These are phyloP conservation scores for Teunomyces panamensis DNA, from an alignment of 805 yeast species.

Conservation along the genomic window DNA sequence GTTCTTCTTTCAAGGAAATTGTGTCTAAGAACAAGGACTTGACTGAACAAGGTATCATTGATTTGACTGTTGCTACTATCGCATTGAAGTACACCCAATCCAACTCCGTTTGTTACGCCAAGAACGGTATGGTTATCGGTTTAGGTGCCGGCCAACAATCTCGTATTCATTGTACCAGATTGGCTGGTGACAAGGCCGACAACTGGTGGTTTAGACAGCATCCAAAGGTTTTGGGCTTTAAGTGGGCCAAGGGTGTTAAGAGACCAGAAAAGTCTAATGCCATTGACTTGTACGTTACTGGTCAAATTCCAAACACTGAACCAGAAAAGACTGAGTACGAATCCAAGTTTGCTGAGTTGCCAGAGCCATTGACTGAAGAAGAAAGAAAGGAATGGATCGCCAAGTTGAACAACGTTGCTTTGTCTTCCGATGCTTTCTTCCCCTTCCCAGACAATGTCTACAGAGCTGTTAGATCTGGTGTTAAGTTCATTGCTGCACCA, in stretches of 20 bases:
- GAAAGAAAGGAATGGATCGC: conserved; percentile 88
- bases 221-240: conserved; percentile 85
- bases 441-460: conserved; percentile 99
- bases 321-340: conserved; percentile 94
- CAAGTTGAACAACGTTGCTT: conserved; percentile 80
- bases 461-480: conserved; percentile 97
- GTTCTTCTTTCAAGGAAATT: conserved; percentile 86
- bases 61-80: conserved; percentile 94
- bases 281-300: conserved; percentile 88
- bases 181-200: conserved; percentile 99
- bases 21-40: conserved; percentile 82
- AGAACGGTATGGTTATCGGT: conserved; percentile 98
- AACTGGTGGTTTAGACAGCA: conserved; percentile 99
- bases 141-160: conserved; percentile 99
- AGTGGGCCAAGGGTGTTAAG: conserved; percentile 98
- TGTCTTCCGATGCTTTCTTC: conserved; percentile 98
- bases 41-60: conserved; percentile 89
- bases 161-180: conserved; percentile 97
- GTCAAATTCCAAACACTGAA: conserved; percentile 85
- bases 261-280: conserved; percentile 99
- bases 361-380: conserved; percentile 73
- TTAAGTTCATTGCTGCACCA: conserved; percentile 93
- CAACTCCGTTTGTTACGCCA: conserved; percentile 97
- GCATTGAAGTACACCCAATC: conserved; percentile 97
- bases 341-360: conserved; percentile 79